These are phyloP conservation scores for Jatropha podagrica DNA, from an alignment of 441 rosid species.

Conservation along the genomic window DNA sequence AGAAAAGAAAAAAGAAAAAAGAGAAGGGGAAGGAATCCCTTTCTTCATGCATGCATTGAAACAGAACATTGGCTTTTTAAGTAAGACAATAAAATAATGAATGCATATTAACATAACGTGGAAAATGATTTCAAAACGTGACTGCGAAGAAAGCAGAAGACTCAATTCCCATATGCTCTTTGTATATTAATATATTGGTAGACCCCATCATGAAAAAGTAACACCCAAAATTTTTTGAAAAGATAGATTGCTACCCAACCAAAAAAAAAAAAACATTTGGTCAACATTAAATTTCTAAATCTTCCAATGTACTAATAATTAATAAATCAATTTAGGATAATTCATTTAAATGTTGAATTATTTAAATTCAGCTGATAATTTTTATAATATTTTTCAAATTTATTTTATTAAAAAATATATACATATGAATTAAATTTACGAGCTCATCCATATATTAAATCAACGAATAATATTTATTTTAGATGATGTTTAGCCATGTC, in stretches of 20 bases:
- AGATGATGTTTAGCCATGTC: no score
- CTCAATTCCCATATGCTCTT: neutral
- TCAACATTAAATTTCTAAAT: constrained; percentile 32
- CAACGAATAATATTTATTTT: no score
- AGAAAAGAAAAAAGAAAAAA: no score
- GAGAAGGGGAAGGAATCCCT: neutral
- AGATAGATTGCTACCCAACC: neutral
- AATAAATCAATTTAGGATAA: no score
- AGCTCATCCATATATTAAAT: no score
- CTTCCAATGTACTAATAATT: neutral
- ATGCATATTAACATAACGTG: constrained; percentile 1
- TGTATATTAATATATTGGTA: neutral
- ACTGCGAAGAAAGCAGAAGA: neutral
- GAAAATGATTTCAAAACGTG: constrained; percentile 17
- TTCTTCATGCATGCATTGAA: neutral
- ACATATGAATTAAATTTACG: no score
- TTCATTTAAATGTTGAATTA: no score
- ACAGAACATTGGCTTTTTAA: neutral
- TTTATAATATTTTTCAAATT: no score
- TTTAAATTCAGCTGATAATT: no score
- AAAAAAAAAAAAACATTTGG: constrained; percentile 14
- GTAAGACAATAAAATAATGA: neutral
- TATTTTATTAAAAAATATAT: no score
- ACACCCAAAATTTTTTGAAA: no score
- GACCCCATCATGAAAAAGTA: neutral